phyloP scores from a whole-genome alignment of 31 red algal species.

The Pterothamnion heteromorphum region DNA sequence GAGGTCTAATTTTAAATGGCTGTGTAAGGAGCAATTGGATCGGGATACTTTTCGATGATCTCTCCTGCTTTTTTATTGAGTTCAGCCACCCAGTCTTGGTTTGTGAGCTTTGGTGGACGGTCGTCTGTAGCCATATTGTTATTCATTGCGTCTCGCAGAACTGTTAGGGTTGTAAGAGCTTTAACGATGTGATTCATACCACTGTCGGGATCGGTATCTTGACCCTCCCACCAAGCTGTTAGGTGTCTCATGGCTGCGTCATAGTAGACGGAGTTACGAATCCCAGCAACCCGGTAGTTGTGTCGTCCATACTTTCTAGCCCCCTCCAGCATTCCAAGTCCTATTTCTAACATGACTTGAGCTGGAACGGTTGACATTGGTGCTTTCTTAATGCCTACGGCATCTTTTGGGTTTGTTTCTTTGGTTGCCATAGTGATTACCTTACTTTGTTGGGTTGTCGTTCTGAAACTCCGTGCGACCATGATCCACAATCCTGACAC shows the following conservation, averaged over 20 bases:
- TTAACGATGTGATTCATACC: neutral
- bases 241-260: neutral
- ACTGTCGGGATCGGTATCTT: neutral
- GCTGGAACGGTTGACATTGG: neutral
- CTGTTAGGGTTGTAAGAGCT: neutral
- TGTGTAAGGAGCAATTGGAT: no score
- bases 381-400: neutral
- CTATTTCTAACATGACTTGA: neutral
- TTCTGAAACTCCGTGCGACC: no score
- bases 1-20: no score
- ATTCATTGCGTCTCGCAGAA: neutral
- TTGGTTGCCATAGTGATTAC: no score
- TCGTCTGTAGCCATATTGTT: neutral
- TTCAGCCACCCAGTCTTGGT: neutral
- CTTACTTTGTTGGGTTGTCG: no score
- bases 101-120: neutral
- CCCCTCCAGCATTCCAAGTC: neutral
- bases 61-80: neutral
- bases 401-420: neutral
- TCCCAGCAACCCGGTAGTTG: neutral
- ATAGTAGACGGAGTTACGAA: neutral
- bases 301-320: neutral
- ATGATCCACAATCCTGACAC: no score
- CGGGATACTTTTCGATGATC: neutral
- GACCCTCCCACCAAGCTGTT: neutral